These are phyloP conservation scores for Plantago ovata DNA, from an alignment of 257 asterid species.

Conservation along the genomic window DNA sequence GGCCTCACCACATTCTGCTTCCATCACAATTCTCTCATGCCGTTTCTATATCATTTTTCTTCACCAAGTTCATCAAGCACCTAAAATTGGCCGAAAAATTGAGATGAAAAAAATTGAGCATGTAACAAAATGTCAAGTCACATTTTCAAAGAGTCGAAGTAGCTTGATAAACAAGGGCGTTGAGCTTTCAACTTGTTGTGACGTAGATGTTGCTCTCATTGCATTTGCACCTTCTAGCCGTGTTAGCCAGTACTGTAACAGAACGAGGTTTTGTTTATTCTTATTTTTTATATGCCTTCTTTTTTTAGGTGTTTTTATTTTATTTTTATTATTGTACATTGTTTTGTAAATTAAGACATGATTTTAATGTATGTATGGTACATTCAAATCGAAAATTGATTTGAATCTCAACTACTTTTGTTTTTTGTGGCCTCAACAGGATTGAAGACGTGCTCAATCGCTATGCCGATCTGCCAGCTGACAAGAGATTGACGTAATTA, in stretches of 20 bases:
- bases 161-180: conserved; percentile 48
- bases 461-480: conserved; percentile 39
- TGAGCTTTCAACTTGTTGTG: conserved; percentile 42
- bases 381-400: background rate
- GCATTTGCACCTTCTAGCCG: conserved; percentile 61
- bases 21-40: background rate
- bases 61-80: background rate
- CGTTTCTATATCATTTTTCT: background rate
- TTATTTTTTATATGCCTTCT: background rate
- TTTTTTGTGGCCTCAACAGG: conserved; percentile 22
- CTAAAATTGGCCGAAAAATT: conserved; percentile 48
- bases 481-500: conserved; percentile 37
- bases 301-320: too few species aligned
- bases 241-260: conserved; percentile 38
- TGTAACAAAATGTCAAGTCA: conserved; percentile 50
- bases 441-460: conserved; percentile 45
- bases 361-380: background rate
- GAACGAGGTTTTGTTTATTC: conserved; percentile 23
- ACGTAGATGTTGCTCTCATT: conserved; percentile 41
- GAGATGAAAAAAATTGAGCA: conserved; percentile 56
- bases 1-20: background rate
- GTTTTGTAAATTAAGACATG: background rate
- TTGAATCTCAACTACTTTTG: background rate
- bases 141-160: conserved; percentile 56
- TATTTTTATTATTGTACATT: too few species aligned